Conservation (phyloP, 2,329 filamentous ascomycete species). For the Amylocarpus encephaloides region DNA sequence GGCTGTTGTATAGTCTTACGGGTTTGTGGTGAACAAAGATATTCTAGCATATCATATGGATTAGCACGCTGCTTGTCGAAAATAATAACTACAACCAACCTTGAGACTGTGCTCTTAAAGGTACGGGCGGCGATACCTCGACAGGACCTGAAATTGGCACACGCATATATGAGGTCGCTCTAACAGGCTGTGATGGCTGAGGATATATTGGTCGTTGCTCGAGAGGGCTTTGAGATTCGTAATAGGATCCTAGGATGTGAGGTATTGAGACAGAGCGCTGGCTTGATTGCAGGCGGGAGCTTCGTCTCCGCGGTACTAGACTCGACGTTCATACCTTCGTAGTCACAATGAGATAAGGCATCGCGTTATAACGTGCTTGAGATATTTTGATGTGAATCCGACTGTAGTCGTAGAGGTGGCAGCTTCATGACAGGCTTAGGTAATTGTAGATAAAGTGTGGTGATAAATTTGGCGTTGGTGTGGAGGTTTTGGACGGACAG, state of each 20-base stretch:
- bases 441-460: no score
- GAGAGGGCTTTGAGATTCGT: slow-evolving; percentile 6
- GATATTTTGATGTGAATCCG: slow-evolving; percentile 8
- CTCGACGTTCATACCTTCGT: slow-evolving; percentile 11
- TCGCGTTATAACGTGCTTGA: slow-evolving; percentile 7
- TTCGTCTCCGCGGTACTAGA: slow-evolving; percentile 13
- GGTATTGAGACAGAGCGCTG: slow-evolving; percentile 12
- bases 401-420: slow-evolving; percentile 10
- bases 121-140: slow-evolving; percentile 8
- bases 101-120: slow-evolving; percentile 15
- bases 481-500: no score
- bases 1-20: no score
- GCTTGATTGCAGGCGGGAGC: slow-evolving; percentile 13
- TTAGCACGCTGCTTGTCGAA: slow-evolving; percentile 15
- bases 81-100: slow-evolving; percentile 16
- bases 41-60: slow-evolving; percentile 16
- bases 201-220: slow-evolving; percentile 15
- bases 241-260: no score
- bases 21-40: slow-evolving; percentile 1
- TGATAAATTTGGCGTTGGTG: no score
- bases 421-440: slow-evolving; percentile 7
- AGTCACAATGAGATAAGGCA: slow-evolving; percentile 7
- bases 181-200: slow-evolving; percentile 2
- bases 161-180: no score
- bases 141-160: slow-evolving; percentile 8